Percentiles rank a stretch among this genome's conserved stretches.
phyloP scores from a whole-genome alignment of 1,284 basidiomycete genomes.

The Retiboletus flavoniger region DNA sequence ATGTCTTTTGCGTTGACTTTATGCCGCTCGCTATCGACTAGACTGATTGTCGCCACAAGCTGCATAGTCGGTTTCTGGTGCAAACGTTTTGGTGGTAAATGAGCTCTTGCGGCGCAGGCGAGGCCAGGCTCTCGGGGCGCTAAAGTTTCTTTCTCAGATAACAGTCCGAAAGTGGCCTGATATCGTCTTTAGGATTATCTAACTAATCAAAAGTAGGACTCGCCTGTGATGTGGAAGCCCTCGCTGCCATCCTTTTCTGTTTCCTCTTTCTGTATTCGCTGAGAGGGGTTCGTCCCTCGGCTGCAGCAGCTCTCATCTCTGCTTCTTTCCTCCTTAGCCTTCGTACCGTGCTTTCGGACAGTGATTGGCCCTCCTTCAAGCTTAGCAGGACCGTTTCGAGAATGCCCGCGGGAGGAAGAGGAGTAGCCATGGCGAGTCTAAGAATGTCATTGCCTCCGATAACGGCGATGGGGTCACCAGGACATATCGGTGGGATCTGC shows the following conservation, averaged over 20 bases:
- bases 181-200: neutral
- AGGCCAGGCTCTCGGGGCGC: neutral
- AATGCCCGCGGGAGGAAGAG: conserved; percentile 21
- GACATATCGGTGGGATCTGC: conserved; percentile 19
- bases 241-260: conserved; percentile 18
- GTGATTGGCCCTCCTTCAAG: conserved; percentile 25
- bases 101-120: neutral
- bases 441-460: conserved; percentile 11
- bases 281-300: conserved; percentile 25
- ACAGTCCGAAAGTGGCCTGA: neutral
- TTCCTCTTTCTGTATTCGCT: conserved; percentile 28
- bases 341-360: conserved; percentile 30
- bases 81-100: neutral
- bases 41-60: neutral
- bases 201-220: conserved; percentile 1
- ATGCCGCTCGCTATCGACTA: neutral
- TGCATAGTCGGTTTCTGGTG: neutral
- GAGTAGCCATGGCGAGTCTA: conserved; percentile 20
- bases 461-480: neutral
- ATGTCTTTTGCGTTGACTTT: conserved; percentile 17
- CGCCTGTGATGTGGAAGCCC: conserved; percentile 10
- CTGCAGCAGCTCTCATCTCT: conserved; percentile 21
- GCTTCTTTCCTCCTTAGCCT: conserved; percentile 27
- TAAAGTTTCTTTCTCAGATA: conserved; percentile 2
- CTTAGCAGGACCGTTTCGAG: conserved; percentile 24